Evolutionary conservation across 2,329 filamentous ascomycete genomes (phyloP), one percentile per base, ranked within the genome.

Genomic region (Ceratocystiopsis minuta): DNA sequence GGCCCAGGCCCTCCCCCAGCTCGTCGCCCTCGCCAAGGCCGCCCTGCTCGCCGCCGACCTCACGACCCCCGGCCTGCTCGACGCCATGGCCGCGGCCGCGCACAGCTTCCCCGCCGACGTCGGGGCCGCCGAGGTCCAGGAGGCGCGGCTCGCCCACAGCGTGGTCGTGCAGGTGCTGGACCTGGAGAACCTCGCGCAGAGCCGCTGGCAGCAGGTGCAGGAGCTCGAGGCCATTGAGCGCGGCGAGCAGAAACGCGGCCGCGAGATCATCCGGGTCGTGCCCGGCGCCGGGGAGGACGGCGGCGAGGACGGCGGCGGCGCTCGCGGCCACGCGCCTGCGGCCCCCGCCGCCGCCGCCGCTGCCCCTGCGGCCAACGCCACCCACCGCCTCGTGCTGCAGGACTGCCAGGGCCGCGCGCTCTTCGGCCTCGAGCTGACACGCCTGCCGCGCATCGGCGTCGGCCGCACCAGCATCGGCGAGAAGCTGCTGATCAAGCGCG

Each of bases 131-230:
- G 59, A 62, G 4, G 57, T 68, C 11, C 65, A 70, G 48, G 73
- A 83, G 45, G 58, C 63, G 4, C 61, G 59, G 0, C 62, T 96
- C 0, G 46, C 62, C 0, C 67, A 66, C 1, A 72, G 83, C 31
- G 66, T 88, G 1, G 66, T 79, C 3, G 78, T 90, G 1, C 90
- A 96, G 57, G 72, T 96, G 1, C 62, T 94, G 2, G 86, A 92
- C 51, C 67, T 96, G 9, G 80, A 93, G 54, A 87, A 96, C 54
- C 69, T 96, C 16, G 71, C 78, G 2, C 68, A 72, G 41, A 85
- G 80, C 51, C 71, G 80, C 40, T 93, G 87, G 84, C 79, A 84
- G 48, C 85, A 95, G 57, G 71, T 94, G 31, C 85, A 95, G 57
- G 75, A 78, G 32, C 73, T 90, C 7, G 82, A 88, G 57, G 71